Evolutionary conservation across 768 basidiomycete species (phyloP).

Genomic region (Amanita jacksonii): DNA sequence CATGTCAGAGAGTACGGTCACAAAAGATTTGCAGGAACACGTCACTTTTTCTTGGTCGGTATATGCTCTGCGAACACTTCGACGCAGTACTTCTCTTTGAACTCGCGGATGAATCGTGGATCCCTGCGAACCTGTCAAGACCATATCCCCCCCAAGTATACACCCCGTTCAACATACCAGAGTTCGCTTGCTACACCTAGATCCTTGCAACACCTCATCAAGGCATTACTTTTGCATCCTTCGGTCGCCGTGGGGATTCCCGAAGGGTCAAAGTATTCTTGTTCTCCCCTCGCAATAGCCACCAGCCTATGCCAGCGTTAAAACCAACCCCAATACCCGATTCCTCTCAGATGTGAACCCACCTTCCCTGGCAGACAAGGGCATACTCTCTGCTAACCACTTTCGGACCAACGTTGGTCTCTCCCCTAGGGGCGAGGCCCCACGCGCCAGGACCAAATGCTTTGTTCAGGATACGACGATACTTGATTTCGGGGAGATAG

Average conservation of each 20-base stretch:
- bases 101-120: conserved; percentile 89
- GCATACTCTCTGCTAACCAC: conserved; percentile 93
- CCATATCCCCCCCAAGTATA: no score
- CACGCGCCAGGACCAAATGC: conserved; percentile 96
- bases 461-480: conserved; percentile 81
- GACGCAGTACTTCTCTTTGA: conserved; percentile 74
- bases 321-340: no score
- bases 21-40: conserved; percentile 9
- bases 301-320: conserved; percentile 54
- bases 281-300: conserved; percentile 87
- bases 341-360: no score
- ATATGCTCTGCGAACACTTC: conserved; percentile 84
- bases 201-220: conserved; percentile 98
- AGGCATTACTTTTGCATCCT: conserved; percentile 91
- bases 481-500: conserved; percentile 97
- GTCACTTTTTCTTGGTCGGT: conserved; percentile 86
- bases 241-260: conserved; percentile 92
- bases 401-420: conserved; percentile 82
- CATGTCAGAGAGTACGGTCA: background rate
- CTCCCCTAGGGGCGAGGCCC: conserved; percentile 90
- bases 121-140: no score
- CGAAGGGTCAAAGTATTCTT: conserved; percentile 89
- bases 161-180: conserved; percentile 43
- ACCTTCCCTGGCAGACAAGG: conserved; percentile 88
- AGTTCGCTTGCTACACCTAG: conserved; percentile 93